A percentile compares a stretch with the other conserved stretches of the same genome.
Evolutionary conservation across 75 land plant genomes (phyloP).

Genomic region (Picea glauca): DNA sequence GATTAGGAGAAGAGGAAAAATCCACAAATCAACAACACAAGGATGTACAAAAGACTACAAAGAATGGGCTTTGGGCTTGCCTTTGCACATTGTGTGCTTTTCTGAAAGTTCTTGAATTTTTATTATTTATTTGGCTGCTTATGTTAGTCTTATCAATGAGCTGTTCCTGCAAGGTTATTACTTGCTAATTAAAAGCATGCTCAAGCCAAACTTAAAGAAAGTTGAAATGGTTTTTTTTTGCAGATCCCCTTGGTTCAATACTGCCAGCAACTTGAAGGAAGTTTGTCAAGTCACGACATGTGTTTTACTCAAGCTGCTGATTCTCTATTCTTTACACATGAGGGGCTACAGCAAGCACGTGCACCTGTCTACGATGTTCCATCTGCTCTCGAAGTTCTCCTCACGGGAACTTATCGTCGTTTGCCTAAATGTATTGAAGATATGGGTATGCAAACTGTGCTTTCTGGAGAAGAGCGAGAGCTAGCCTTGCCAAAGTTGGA

Average conservation of each 20-base stretch:
- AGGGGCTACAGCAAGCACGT: conserved; percentile 95
- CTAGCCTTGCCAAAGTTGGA: conserved; percentile 79
- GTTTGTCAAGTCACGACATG: conserved; percentile 90
- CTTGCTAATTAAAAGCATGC: background rate
- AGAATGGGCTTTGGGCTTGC: too few species aligned
- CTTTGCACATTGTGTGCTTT: background rate
- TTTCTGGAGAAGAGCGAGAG: conserved; percentile 64
- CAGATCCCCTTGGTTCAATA: conserved; percentile 95
- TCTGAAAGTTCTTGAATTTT: background rate
- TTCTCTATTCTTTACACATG: conserved; percentile 91
- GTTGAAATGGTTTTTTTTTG: background rate
- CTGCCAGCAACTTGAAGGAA: conserved; percentile 88
- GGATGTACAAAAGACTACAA: too few species aligned
- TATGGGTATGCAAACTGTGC: conserved; percentile 66
- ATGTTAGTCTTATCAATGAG: background rate
- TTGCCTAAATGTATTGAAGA: conserved; percentile 99
- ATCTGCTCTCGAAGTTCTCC: conserved; percentile 87
- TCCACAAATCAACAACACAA: too few species aligned
- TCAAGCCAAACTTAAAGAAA: too few species aligned
- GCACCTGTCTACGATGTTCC: conserved; percentile 99
- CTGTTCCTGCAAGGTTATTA: background rate
- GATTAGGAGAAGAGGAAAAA: too few species aligned
- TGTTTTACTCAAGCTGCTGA: conserved; percentile 98
- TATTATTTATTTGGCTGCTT: background rate
- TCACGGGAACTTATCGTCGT: conserved; percentile 81